A percentile compares a stretch with the other conserved stretches of the same genome.
Conservation (phyloP, 2,329 filamentous ascomycete species). For the Apiospora arundinis region DNA sequence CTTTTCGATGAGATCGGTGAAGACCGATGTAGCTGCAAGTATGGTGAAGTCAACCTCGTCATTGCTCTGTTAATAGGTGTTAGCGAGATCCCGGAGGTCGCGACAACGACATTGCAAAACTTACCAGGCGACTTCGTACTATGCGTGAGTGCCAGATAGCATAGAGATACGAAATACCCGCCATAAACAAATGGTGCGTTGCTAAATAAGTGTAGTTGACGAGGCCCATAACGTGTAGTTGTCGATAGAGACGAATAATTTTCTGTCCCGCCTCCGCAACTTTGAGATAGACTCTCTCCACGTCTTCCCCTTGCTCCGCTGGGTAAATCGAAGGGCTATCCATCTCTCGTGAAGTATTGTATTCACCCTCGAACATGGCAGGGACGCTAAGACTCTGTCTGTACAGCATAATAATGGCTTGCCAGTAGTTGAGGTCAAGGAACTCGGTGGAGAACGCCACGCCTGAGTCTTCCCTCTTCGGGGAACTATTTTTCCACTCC, state of each 20-base stretch:
- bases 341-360: slow-evolving; percentile 68
- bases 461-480: slow-evolving; percentile 78
- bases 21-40: slow-evolving; percentile 88
- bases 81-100: background rate
- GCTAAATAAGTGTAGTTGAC: slow-evolving; percentile 97
- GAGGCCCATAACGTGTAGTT: slow-evolving; percentile 83
- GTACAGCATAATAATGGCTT: slow-evolving; percentile 95
- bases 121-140: slow-evolving; percentile 83
- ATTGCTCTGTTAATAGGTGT: slow-evolving; percentile 62
- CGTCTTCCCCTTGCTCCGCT: slow-evolving; percentile 75
- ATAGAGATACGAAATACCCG: slow-evolving; percentile 93
- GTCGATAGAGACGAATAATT: slow-evolving; percentile 87
- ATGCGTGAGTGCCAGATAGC: slow-evolving; percentile 95
- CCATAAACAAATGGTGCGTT: slow-evolving; percentile 97
- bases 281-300: slow-evolving; percentile 91
- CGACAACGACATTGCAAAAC: slow-evolving; percentile 42
- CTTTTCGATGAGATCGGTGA: slow-evolving; percentile 90
- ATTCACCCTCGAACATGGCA: slow-evolving; percentile 81
- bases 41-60: slow-evolving; percentile 99
- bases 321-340: slow-evolving; percentile 67
- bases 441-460: slow-evolving; percentile 91
- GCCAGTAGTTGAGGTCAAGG: slow-evolving; percentile 96
- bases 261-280: slow-evolving; percentile 94
- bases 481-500: slow-evolving; percentile 86
- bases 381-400: slow-evolving; percentile 89